These are phyloP conservation scores for Collybia nuda DNA, from an alignment of 768 basidiomycete genomes.

Conservation along the genomic window DNA sequence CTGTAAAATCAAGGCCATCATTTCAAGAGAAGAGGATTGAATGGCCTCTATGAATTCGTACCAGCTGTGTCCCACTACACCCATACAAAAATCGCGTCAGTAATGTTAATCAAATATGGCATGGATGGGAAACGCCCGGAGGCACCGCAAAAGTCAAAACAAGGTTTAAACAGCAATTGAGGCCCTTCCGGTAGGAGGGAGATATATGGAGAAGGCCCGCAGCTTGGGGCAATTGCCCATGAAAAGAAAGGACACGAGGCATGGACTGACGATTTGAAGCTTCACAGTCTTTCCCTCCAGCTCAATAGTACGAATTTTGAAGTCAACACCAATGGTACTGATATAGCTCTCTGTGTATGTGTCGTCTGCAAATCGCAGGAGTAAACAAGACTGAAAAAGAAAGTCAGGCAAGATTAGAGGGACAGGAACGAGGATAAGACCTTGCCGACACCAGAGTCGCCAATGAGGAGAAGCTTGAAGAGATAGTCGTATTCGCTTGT, in stretches of 20 bases:
- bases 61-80: constrained; percentile 97
- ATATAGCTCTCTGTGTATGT: constrained; percentile 98
- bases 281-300: constrained; percentile 98
- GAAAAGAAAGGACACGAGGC: constrained; percentile 9
- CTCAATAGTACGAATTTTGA: constrained; percentile 99
- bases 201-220: no score
- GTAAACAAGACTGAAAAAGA: constrained; percentile 73
- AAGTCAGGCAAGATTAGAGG: constrained; percentile 21
- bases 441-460: constrained; percentile 95
- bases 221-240: neutral
- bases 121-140: no score
- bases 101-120: neutral
- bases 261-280: constrained; percentile 87
- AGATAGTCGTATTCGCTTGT: constrained; percentile 95
- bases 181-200: no score
- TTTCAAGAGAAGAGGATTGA: neutral
- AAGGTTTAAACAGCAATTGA: no score
- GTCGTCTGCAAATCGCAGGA: constrained; percentile 93
- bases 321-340: constrained; percentile 97
- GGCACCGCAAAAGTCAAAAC: no score
- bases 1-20: constrained; percentile 33
- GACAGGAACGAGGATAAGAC: constrained; percentile 35
- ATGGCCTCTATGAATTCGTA: constrained; percentile 25
- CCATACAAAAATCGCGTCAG: constrained; percentile 25
- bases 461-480: constrained; percentile 94